These are phyloP conservation scores for Neurospora sp. DNA, from an alignment of 495 filamentous ascomycete species.

Conservation along the genomic window DNA sequence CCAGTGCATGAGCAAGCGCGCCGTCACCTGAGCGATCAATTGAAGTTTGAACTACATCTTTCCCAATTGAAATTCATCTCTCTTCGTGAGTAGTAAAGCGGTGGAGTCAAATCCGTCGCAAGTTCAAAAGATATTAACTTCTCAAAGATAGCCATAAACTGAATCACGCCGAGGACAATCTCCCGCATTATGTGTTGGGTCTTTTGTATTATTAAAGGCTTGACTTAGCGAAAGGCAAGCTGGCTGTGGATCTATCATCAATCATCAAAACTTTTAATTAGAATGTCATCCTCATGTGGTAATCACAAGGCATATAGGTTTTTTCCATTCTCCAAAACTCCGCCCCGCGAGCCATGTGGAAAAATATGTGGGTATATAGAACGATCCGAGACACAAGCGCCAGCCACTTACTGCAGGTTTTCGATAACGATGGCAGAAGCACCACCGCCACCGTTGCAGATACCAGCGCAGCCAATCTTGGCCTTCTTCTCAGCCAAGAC, in stretches of 20 bases:
- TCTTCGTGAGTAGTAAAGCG: neutral
- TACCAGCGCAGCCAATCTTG: conserved; percentile 88
- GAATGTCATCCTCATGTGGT: conserved; percentile 3
- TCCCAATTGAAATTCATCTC: neutral
- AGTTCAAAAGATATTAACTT: neutral
- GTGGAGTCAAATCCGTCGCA: neutral
- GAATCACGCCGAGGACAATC: neutral
- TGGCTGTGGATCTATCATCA: conserved; percentile 12
- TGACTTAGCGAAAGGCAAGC: conserved; percentile 6
- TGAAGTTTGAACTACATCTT: neutral
- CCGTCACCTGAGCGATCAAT: neutral
- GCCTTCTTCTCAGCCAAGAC: conserved; percentile 82
- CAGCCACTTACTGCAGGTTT: conserved; percentile 39
- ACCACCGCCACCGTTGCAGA: conserved; percentile 96
- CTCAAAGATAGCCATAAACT: neutral
- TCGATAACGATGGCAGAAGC: conserved; percentile 88
- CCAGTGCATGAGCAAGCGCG: conserved; percentile 10
- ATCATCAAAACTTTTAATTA: conserved; percentile 8
- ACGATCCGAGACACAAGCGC: neutral
- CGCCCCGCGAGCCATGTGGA: neutral
- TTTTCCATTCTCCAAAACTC: neutral
- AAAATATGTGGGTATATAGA: neutral
- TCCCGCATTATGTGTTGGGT: neutral
- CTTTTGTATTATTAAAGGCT: conserved; percentile 13
- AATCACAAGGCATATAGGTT: neutral